Evolutionary conservation across 2,329 filamentous ascomycete genomes (phyloP), one percentile per base, ranked within the genome.

Genomic region (Xylaria arbuscula): DNA sequence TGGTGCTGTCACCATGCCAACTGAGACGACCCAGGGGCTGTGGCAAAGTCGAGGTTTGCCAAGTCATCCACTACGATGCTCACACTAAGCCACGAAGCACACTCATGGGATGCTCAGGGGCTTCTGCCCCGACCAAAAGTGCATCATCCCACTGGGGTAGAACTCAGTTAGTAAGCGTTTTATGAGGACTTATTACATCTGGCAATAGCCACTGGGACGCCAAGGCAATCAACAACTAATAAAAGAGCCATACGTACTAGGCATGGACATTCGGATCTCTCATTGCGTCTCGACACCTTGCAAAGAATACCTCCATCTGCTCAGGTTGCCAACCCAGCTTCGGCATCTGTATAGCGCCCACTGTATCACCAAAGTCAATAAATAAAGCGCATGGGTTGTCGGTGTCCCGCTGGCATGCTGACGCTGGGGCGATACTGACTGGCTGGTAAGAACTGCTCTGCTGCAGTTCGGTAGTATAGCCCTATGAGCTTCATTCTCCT

Each of bases 61-160:
- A 40, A 55, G 36, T 57, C 45, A 62, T 57, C 57, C 62, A 10
- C 34, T 59, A n/a, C 47, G 42, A 64, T 56, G 55, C 40, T n/a
- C 57, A 28, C 53, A 17, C 51, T 24, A 58, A 58, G n/a, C 28
- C 40, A 47, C 32, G 34, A 36, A 57, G 45, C 51, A 53, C 42
- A 28, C 19, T 64, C 32, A 65, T 13, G 56, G 64, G 47, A 51
- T 24, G 45, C 61, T 68, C 19, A 74, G 55, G 0, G 81, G 80
- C 63, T 81, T 82, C 72, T 82, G 81, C 0, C 78, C 81, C 40
- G 80, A 82, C 81, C 80, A 82, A 55, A 82, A 82, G 58, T 82
- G 80, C 80, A 82, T 82, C 72, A 80, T 79, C 13, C 79, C 72
- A 54, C 71, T 72, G 63, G 64, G 34, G 34, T 19, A 42, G 8